Base-by-base conservation (phyloP, 2,329 filamentous ascomycete genomes). In the Cytospora mali region DNA sequence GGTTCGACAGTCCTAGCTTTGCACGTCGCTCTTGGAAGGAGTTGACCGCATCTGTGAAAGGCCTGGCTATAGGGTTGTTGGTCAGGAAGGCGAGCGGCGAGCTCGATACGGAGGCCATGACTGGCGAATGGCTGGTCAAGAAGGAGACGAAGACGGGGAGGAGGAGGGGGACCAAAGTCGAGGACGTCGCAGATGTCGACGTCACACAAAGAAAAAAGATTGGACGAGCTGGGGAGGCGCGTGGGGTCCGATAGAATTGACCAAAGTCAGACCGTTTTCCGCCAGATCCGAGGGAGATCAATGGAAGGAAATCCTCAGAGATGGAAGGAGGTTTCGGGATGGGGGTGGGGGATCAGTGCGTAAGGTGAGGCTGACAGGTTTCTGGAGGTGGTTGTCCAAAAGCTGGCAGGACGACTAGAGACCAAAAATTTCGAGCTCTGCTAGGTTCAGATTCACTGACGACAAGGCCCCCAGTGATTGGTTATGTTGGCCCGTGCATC, bases 1-100 rank as follows among this genome's bases (percentile, higher is more conserved):
- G 95, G 79, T 98, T 98, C 69, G 89, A 84, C 70, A 99, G 84
- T 66, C 93, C 94, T 68, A 99, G 85, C 78, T 91, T 90, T 71
- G 88, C 90, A 82, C 95, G 90, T 79, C 91, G 88, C 71, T 95
- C 91, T 67, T 89, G 89, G 76, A 98, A 96, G 59, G 88, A 86
- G 71, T 83, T 85, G 79, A 95, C 90, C 77, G 87, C 88, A 83
- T 96, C 90, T 76, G 87, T 84, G 70, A 96, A 74, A 68, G 86
- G 82, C 68, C 82, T 81, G 61, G 87, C 81, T 71, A 95, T 77
- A 64, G 91, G 86, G 76, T 96, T 97, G 72, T 88, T 84, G 71
- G 85, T 82, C 69, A 97, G 75, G 70, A 92, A 85, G 72, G 86
- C 86, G 71, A 87, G 80, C 69, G 83, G 82, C 76, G 78, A 83